Percentiles rank a stretch among this genome's conserved stretches.
Conservation (phyloP, 1,284 basidiomycete species). For the Chalciporus sp. region DNA sequence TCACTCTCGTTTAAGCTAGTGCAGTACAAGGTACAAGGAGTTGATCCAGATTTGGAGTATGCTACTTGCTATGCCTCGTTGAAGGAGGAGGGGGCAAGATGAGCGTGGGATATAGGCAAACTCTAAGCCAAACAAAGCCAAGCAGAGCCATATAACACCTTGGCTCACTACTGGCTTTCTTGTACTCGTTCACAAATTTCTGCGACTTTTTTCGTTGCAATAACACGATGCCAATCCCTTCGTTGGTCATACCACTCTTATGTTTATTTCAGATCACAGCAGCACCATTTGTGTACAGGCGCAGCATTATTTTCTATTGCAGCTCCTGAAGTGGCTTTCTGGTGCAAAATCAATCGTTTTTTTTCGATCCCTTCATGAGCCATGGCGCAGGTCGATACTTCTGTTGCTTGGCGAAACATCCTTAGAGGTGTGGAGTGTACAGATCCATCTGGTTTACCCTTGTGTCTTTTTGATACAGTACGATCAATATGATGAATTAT, state of each 20-base stretch:
- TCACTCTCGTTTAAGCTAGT: too few species aligned
- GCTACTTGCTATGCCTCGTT: too few species aligned
- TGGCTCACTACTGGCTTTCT: too few species aligned
- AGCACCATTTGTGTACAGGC: conserved; percentile 36
- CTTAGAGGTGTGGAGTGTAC: conserved; percentile 13
- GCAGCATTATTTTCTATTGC: conserved; percentile 31
- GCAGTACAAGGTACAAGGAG: too few species aligned
- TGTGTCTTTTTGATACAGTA: background rate
- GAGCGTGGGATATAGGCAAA: too few species aligned
- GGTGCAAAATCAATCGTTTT: conserved; percentile 29
- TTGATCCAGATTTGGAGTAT: too few species aligned
- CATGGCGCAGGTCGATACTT: conserved; percentile 3
- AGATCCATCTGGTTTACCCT: background rate
- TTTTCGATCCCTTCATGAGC: conserved; percentile 10
- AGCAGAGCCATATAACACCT: too few species aligned
- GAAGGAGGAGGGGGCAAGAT: too few species aligned
- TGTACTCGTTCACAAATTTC: too few species aligned
- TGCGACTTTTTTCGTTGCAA: background rate
- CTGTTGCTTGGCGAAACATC: conserved; percentile 10
- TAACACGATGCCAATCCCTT: background rate
- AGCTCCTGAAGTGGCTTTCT: conserved; percentile 39
- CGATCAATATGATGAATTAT: background rate
- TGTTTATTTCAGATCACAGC: background rate
- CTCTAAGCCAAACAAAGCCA: too few species aligned
- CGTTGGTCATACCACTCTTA: background rate